Percentiles rank a stretch among this genome's conserved stretches.
phyloP scores from a whole-genome alignment of 2,329 filamentous ascomycete species.

The Didymella sp. region DNA sequence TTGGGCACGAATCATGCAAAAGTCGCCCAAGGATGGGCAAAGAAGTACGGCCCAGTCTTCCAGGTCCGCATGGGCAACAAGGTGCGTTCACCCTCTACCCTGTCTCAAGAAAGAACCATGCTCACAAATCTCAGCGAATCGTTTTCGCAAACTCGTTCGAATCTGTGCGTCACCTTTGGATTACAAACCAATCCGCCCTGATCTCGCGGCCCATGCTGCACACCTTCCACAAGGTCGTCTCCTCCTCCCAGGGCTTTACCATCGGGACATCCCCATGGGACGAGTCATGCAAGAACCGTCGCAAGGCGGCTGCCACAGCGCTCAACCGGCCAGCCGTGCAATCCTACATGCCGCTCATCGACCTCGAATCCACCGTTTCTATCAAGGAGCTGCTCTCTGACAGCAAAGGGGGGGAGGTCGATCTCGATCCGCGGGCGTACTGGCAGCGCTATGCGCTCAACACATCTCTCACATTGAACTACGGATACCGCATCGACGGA shows the following conservation, averaged over 20 bases:
- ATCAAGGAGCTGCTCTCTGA: constrained; percentile 75
- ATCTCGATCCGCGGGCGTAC: constrained; percentile 75
- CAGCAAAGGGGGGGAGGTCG: constrained; percentile 65
- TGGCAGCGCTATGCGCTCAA: constrained; percentile 80
- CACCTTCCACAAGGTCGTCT: constrained; percentile 82
- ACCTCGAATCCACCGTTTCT: constrained; percentile 74
- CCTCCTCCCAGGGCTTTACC: constrained; percentile 77
- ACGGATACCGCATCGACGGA: constrained; percentile 77
- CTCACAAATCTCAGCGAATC: constrained; percentile 60
- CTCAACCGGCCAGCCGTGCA: constrained; percentile 78
- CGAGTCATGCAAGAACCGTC: constrained; percentile 76
- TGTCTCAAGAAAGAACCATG: background rate
- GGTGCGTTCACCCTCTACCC: constrained; percentile 48
- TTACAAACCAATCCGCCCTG: constrained; percentile 77
- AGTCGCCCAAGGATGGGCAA: constrained; percentile 55
- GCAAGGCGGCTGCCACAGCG: constrained; percentile 80
- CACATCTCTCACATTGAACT: constrained; percentile 78
- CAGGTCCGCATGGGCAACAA: constrained; percentile 68
- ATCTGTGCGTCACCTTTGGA: constrained; percentile 75
- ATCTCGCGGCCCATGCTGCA: constrained; percentile 80
- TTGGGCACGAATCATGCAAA: constrained; percentile 57
- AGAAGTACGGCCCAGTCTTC: constrained; percentile 59
- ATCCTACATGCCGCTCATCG: constrained; percentile 82
- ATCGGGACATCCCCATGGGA: constrained; percentile 87
- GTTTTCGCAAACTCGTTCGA: constrained; percentile 82